Base-by-base conservation (phyloP, 2,329 filamentous ascomycete genomes). In the Beauveria rudraprayagi region DNA sequence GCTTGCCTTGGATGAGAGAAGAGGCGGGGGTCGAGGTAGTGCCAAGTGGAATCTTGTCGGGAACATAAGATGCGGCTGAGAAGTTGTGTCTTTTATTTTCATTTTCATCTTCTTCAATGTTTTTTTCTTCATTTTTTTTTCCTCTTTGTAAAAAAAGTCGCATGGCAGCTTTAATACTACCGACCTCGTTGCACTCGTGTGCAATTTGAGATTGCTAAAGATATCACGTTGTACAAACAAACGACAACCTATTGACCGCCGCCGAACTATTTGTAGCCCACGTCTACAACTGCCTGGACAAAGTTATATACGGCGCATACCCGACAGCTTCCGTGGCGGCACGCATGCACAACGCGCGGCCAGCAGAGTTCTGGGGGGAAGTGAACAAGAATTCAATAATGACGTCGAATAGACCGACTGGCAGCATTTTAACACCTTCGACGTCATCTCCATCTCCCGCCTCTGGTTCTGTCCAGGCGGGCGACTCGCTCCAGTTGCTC, bases 21-120 rank as follows among this genome's bases (percentile, higher is more conserved):
- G 19, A 56, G 41, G 46, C 40, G 14, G 40, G n/a, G 54, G 37
- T 46, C 48, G 47, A 59, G 40, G 10, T 5, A n/a, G n/a, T 41
- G 19, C 6, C 19, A 17, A 51, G 37, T 28, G 46, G 47, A 28
- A 30, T 41, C 46, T 41, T 22, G 19, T 34, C 30, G 16, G 28
- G 17, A 55, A 28, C 37, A 34, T 50, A 11, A 53, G 47, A 59
- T 8, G 56, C 56, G 40, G 56, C 56, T 59, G 56, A 58, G 10
- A n/a, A 11, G 30, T 3, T 9, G 22, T 19, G 37, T 22, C 5
- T 40, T 44, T n/a, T n/a, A 26, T 22, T 22, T 30, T 17, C 2
- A 22, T 22, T 7, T 8, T 14, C 22, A 3, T 43, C 7, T 11
- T 6, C 1, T 8, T 22, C 22, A 22, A 2, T 22, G 22, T 40